Evolutionary conservation across 441 rosid species (phyloP).

Genomic region (Adansonia rubrostipa): DNA sequence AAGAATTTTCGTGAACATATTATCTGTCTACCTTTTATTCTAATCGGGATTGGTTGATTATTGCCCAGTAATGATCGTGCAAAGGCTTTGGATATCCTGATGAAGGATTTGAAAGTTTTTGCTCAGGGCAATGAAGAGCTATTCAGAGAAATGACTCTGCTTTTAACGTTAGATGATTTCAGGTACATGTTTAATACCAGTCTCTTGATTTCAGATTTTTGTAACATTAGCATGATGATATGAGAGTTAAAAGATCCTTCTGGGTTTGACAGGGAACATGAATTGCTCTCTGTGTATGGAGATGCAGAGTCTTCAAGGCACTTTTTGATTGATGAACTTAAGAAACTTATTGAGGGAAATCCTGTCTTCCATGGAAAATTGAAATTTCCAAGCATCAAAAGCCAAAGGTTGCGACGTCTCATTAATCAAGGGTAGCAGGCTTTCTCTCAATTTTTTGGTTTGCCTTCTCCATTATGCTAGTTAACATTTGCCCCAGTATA

Average conservation of each 20-base stretch:
- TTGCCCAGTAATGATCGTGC: constrained; percentile 49
- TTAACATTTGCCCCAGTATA: background rate
- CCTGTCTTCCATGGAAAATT: constrained; percentile 55
- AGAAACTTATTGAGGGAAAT: constrained; percentile 54
- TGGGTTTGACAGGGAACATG: constrained; percentile 50
- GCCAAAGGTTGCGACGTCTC: constrained; percentile 53
- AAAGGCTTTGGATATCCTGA: constrained; percentile 61
- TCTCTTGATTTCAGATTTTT: constrained; percentile 7
- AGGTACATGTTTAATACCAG: constrained; percentile 35
- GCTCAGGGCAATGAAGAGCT: constrained; percentile 43
- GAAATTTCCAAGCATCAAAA: constrained; percentile 48
- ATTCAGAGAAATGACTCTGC: constrained; percentile 55
- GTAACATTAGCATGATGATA: constrained; percentile 1
- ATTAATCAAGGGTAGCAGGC: constrained; percentile 56
- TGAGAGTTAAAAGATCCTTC: constrained; percentile 19
- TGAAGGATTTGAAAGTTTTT: constrained; percentile 59
- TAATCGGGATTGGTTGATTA: background rate
- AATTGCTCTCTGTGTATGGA: constrained; percentile 45
- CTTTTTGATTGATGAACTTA: constrained; percentile 45
- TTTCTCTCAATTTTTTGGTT: background rate
- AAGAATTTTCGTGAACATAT: background rate
- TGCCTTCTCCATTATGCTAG: background rate
- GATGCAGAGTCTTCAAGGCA: constrained; percentile 54
- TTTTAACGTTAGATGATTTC: constrained; percentile 52
- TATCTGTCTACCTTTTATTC: background rate